Evolutionary conservation across 441 rosid species (phyloP), one percentile per base, ranked within the genome.

Genomic region (Erysimum cheiri): DNA sequence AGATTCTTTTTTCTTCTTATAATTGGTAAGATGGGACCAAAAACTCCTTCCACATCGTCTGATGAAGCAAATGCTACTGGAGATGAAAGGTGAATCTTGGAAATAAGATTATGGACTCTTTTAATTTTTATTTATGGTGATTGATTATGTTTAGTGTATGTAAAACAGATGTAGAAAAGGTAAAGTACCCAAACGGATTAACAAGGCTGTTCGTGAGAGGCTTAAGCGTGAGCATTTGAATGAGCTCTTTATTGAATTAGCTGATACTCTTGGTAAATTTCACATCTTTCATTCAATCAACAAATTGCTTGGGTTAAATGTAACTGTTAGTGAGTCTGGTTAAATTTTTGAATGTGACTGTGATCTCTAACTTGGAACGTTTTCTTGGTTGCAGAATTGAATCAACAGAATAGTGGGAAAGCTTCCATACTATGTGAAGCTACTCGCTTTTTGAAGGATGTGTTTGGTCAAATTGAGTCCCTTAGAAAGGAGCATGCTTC

Each of bases 181-280:
- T 44, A 81, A 83, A 83, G 85, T 81, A 72, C 97, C 97, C 4
- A 92, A 81, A 82, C 87, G 92, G 82, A 66, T 82, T 28, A 87
- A 90, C 85, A 94, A 94, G 77, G 87, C 99, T 17, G 96, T 85
- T 84, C 81, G 94, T 71, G 99, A 94, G 88, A 92, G 85, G 81
- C 84, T 85, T 78, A 94, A 94, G 80, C 99, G 99, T 4, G 99
- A 92, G 82, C 94, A 87, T 69, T 80, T 94, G 84, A 94, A 92
- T 73, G 97, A 90, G 36, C 94, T 90, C 44, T 94, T 94, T 78
- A 64, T 84, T 71, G 90, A 92, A 43, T 85, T 94, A 68, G 99
- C 90, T 12, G 72, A 53, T 71, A 84, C 90, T 29, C 86, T 92
- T 24, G 98, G 99, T 94, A 88, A 75, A 12, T 60, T 70, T 49